Conservation (phyloP, 306 rosid species). For the Albizia julibrissin region DNA sequence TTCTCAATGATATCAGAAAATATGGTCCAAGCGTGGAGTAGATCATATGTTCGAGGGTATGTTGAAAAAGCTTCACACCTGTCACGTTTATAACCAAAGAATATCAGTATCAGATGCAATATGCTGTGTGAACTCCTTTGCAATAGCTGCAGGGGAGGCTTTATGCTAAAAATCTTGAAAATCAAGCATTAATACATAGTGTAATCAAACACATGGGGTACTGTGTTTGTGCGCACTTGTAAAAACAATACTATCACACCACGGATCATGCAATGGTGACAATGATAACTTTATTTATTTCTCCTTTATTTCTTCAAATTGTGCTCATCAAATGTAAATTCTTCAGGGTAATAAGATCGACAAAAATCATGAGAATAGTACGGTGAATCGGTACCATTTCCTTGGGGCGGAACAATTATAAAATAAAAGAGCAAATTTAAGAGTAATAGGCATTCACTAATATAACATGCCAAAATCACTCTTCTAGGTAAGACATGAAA, state of each 20-base stretch:
- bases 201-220: background rate
- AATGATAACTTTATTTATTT: background rate
- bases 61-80: conserved; percentile 95
- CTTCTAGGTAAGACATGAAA: conserved; percentile 5
- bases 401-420: background rate
- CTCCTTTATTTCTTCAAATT: background rate
- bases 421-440: conserved; percentile 11
- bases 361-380: background rate
- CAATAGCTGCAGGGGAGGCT: background rate
- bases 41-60: conserved; percentile 88
- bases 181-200: background rate
- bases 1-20: conserved; percentile 79
- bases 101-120: conserved; percentile 21
- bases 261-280: background rate
- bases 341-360: background rate
- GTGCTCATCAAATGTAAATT: background rate
- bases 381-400: background rate
- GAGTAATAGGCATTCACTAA: conserved; percentile 16
- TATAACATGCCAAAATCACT: conserved; percentile 5
- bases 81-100: conserved; percentile 36
- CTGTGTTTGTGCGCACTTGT: background rate
- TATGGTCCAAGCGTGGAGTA: conserved; percentile 82
- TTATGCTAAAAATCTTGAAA: background rate
- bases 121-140: background rate
- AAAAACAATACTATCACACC: conserved; percentile 1